These are phyloP conservation scores for Metschnikowia proteae DNA, from an alignment of 805 yeast species.

Conservation along the genomic window DNA sequence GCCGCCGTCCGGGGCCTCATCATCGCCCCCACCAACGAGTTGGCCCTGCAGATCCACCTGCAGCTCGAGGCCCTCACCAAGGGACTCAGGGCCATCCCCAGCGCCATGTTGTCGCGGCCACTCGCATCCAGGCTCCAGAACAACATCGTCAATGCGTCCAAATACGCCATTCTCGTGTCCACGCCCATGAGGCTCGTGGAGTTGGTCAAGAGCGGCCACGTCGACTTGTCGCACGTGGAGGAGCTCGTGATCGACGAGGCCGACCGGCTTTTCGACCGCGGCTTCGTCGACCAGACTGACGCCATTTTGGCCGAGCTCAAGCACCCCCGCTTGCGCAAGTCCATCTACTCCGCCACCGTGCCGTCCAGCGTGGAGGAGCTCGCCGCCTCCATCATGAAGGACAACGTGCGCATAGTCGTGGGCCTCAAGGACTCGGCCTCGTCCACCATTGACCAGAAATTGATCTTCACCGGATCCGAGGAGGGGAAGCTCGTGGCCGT, in stretches of 20 bases:
- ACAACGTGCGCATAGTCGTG: constrained; percentile 80
- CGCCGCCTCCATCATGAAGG: constrained; percentile 79
- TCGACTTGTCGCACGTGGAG: constrained; percentile 64
- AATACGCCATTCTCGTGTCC: constrained; percentile 75
- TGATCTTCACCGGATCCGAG: constrained; percentile 87
- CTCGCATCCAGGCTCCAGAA: constrained; percentile 64
- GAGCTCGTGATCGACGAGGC: constrained; percentile 91
- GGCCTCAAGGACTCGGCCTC: constrained; percentile 96
- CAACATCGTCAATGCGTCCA: constrained; percentile 52
- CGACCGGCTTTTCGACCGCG: constrained; percentile 83
- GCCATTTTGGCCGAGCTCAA: constrained; percentile 63
- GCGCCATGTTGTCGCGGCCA: constrained; percentile 68
- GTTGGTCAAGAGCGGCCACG: constrained; percentile 55
- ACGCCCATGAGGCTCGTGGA: constrained; percentile 90
- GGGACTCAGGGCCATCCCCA: constrained; percentile 50
- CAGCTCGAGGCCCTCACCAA: constrained; percentile 58
- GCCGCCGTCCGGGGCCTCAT: constrained; percentile 70
- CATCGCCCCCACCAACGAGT: constrained; percentile 91
- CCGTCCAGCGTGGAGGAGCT: constrained; percentile 90
- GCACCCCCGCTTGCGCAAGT: constrained; percentile 52
- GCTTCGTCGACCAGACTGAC: constrained; percentile 89
- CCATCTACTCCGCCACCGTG: constrained; percentile 92
- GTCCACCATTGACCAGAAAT: constrained; percentile 71
- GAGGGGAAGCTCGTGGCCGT: constrained; percentile 92
- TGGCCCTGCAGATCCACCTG: constrained; percentile 79